These are phyloP conservation scores for Trichosporon coremiiforme DNA, from an alignment of 1,284 basidiomycete genomes.

Conservation along the genomic window DNA sequence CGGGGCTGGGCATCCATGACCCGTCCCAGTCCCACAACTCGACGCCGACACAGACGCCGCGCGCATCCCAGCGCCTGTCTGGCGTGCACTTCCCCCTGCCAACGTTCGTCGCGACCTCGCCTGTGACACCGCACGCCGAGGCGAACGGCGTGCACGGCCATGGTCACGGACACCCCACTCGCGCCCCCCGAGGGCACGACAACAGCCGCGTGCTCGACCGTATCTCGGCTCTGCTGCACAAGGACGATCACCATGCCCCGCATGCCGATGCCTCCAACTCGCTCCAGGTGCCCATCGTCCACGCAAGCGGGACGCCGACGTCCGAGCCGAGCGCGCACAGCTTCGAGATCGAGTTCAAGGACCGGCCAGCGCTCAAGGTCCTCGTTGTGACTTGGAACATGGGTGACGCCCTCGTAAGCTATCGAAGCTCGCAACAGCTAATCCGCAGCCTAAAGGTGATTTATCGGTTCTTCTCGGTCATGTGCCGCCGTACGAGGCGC, in stretches of 20 bases:
- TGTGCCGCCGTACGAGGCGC: slow-evolving; percentile 53
- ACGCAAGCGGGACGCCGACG: neutral
- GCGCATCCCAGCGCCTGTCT: slow-evolving; percentile 2
- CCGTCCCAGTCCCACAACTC: neutral
- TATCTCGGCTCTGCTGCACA: neutral
- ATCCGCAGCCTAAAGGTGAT: slow-evolving; percentile 57
- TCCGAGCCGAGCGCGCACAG: slow-evolving; percentile 16
- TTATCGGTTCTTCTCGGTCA: slow-evolving; percentile 58
- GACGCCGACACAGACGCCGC: neutral
- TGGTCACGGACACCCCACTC: neutral
- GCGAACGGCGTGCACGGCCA: neutral
- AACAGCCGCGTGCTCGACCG: slow-evolving; percentile 10
- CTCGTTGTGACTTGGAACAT: slow-evolving; percentile 61
- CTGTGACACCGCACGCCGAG: neutral
- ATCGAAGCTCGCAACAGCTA: neutral
- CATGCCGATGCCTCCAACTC: neutral
- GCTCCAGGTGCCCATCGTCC: neutral
- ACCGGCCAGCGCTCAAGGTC: slow-evolving; percentile 58
- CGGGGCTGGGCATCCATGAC: neutral
- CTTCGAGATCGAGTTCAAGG: slow-evolving; percentile 23
- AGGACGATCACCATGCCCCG: neutral
- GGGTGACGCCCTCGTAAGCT: slow-evolving; percentile 57
- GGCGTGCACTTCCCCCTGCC: neutral
- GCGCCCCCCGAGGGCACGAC: slow-evolving; percentile 2
- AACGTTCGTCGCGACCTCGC: neutral